A percentile compares a stretch with the other conserved stretches of the same genome.
Evolutionary conservation across 2,329 filamentous ascomycete species (phyloP).

Genomic region (Neonectria punicea): DNA sequence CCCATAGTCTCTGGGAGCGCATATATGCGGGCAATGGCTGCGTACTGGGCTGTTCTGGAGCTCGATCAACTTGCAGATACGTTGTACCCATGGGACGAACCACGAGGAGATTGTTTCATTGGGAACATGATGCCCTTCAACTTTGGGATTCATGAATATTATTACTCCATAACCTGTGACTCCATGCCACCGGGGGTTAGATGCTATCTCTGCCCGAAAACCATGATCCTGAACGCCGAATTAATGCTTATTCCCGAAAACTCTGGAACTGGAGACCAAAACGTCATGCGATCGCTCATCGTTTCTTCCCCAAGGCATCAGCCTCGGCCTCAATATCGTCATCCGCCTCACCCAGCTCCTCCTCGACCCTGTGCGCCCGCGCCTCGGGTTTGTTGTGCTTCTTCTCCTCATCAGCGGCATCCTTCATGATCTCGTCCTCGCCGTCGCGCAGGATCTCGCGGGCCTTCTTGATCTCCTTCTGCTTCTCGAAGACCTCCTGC

Average conservation of each 20-base stretch:
- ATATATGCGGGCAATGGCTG: neutral
- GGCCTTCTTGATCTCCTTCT: slow-evolving; percentile 85
- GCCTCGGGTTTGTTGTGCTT: slow-evolving; percentile 46
- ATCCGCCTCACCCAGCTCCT: slow-evolving; percentile 64
- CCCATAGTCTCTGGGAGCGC: slow-evolving; percentile 21
- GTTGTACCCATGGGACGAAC: neutral
- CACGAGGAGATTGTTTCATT: neutral
- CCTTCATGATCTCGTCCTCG: slow-evolving; percentile 68
- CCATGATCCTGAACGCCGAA: neutral
- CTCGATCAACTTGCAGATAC: neutral
- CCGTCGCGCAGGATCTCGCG: slow-evolving; percentile 79
- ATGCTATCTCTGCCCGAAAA: neutral
- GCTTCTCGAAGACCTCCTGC: slow-evolving; percentile 88
- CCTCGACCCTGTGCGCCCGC: slow-evolving; percentile 52
- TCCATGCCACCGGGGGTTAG: neutral
- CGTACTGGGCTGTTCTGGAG: neutral
- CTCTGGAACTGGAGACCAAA: slow-evolving; percentile 6
- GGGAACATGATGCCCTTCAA: neutral
- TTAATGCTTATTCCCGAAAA: slow-evolving; percentile 11
- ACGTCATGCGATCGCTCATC: slow-evolving; percentile 33
- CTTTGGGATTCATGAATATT: neutral
- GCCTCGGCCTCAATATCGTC: slow-evolving; percentile 59
- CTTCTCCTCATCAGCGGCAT: slow-evolving; percentile 58
- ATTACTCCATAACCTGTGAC: neutral
- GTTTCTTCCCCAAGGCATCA: slow-evolving; percentile 54